Base-by-base conservation (phyloP, 495 filamentous ascomycete species). In the Penicillium verhagenii region DNA sequence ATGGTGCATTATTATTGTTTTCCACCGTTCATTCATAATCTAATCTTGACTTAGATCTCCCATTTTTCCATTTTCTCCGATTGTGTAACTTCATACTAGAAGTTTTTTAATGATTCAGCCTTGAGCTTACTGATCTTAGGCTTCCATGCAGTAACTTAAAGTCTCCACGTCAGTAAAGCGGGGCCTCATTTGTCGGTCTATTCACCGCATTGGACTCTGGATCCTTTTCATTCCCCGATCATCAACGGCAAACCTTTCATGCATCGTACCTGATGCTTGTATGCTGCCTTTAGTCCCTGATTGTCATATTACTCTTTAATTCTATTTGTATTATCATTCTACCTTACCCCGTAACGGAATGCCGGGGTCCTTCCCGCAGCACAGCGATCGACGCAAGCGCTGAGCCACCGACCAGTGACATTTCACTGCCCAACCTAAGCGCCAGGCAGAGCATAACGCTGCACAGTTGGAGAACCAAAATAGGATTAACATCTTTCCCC, bases 381-480 rank as follows among this genome's bases (percentile, higher is more conserved):
- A n/a, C n/a, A 53, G 40, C 49, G 56, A 59, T 65, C 56, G 50
- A 57, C 49, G 43, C 48, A 65, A 47, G 56, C 53, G 52, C 59
- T 58, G 57, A 52, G 58, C 50, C 44, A 39, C 45, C 55, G 42
- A 56, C 58, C 56, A 53, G 50, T 64, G 45, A 59, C 4, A 50
- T 35, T 29, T 47, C 56, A 23, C 58, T 33, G 54, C 56, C 35
- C 59, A 57, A 54, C 51, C 50, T 72, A 76, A 72, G 71, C 72
- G 72, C 71, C 67, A 67, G 66, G 68, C 69, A 65, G 63, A 37
- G 37, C 45, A 40, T 28, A 20, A 31, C 52, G 40, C 48, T 54
- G 40, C n/a, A 38, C 47, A 21, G 53, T 59, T 58, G 53, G 53
- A 40, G 51, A 60, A 20, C 51, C 26, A 56, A 60, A 66, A 63